These are phyloP conservation scores for Bryoglossum gracile DNA, from an alignment of 495 filamentous ascomycete genomes.

Conservation along the genomic window DNA sequence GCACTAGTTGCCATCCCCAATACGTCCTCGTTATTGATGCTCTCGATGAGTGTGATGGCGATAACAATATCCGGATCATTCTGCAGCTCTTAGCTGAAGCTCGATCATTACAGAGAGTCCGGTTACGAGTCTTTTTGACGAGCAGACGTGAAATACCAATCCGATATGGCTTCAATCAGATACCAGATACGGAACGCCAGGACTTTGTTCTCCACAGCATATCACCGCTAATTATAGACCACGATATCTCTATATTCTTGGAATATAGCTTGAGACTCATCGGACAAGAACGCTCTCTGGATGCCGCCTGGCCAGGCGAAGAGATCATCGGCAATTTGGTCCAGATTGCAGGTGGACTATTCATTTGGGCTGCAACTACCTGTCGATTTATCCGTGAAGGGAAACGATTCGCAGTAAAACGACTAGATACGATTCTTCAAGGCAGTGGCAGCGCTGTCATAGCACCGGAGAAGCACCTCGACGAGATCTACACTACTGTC, in stretches of 20 bases:
- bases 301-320: slow-evolving; percentile 2
- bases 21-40: slow-evolving; percentile 21
- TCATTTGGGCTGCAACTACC: slow-evolving; percentile 1
- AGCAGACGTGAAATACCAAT: slow-evolving; percentile 30
- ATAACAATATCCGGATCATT: slow-evolving; percentile 18
- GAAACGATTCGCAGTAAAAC: slow-evolving; percentile 3
- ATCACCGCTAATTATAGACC: neutral
- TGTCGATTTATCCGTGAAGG: slow-evolving; percentile 10
- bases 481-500: slow-evolving; percentile 9
- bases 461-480: slow-evolving; percentile 8
- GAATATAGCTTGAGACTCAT: slow-evolving; percentile 13
- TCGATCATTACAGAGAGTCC: slow-evolving; percentile 12
- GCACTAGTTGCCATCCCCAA: slow-evolving; percentile 29
- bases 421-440: neutral
- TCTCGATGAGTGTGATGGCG: slow-evolving; percentile 23
- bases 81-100: slow-evolving; percentile 21
- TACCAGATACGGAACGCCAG: slow-evolving; percentile 8
- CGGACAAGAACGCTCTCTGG: neutral
- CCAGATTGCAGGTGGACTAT: slow-evolving; percentile 6
- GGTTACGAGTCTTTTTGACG: slow-evolving; percentile 22
- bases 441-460: neutral
- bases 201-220: slow-evolving; percentile 6
- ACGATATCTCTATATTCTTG: slow-evolving; percentile 8
- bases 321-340: slow-evolving; percentile 6
- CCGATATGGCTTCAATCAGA: slow-evolving; percentile 4